Base-by-base conservation (phyloP, 306 rosid genomes). In the Malus sylvestris region DNA sequence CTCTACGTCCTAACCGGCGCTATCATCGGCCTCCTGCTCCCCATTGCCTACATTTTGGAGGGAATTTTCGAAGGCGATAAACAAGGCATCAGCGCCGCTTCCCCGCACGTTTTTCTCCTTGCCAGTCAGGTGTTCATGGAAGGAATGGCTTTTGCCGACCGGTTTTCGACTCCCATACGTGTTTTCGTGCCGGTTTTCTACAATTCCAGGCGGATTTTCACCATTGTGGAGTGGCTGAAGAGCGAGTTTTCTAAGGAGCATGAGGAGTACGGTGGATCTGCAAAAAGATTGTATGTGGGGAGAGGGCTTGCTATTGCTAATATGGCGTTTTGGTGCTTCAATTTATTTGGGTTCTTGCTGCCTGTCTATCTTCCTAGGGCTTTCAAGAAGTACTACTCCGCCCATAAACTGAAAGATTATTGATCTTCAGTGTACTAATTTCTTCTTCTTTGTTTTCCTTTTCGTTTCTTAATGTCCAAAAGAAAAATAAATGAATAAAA, bases 291-390 rank as follows among this genome's bases (percentile, higher is more conserved):
- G 10, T 62, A 74, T 27, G 75, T 82, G 13, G 99, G 98, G 22
- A 87, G 90, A 80, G 90, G 40, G 16, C 98, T 96, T 75, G 97
- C 97, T 2, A 80, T 92, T 22, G 97, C 89, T 13, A 96, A 92
- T 10, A 86, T 96, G 98, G 91, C 79, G 1, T 90, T 95, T 40
- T 95, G 99, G 99, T 79, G 90, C 82, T 96, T 86, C 82, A 96
- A 96, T 85, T 87, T 96, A 35, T 92, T 96, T 82, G 98, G 97
- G 4, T 92, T 96, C 81, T 80, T 96, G 40, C 76, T 96, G 79
- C 99, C 98, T 66, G 85, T 96, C 73, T 96, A 92, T 91, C 88
- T 96, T 74, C 99, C 99, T 1, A 92, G 63, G 69, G 98, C 91
- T 80, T 92, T 96, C 51, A 89, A 87, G 83, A 58, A 68, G 52